Percentiles rank a stretch among this genome's conserved stretches.
Conservation (phyloP, 805 yeast species). For the Kuraishia borneana region DNA sequence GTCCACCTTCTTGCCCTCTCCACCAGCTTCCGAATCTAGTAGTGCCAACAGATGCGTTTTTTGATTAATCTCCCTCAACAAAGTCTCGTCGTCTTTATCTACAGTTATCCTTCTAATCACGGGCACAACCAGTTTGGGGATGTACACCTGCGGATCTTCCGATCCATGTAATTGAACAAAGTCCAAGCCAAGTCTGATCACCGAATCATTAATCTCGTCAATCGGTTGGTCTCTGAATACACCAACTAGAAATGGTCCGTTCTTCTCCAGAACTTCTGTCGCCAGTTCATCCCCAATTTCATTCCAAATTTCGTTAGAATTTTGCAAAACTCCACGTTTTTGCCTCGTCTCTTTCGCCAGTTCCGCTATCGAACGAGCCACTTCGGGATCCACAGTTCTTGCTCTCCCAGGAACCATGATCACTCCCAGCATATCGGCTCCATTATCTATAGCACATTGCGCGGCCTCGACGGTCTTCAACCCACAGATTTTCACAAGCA, state of each 20-base stretch:
- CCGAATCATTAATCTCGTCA: slow-evolving; percentile 40
- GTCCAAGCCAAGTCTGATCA: slow-evolving; percentile 44
- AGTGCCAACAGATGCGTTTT: slow-evolving; percentile 44
- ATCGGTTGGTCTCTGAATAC: slow-evolving; percentile 79
- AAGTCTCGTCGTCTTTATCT: slow-evolving; percentile 26
- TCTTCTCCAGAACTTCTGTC: slow-evolving; percentile 22
- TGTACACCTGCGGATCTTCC: slow-evolving; percentile 39
- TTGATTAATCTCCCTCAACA: slow-evolving; percentile 12
- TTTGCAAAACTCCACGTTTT: slow-evolving; percentile 5
- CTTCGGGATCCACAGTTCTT: slow-evolving; percentile 46
- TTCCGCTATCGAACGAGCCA: slow-evolving; percentile 34
- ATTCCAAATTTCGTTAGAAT: slow-evolving; percentile 15
- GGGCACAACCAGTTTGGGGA: slow-evolving; percentile 31
- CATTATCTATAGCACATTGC: slow-evolving; percentile 48
- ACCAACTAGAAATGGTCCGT: slow-evolving; percentile 73
- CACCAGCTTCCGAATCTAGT: slow-evolving; percentile 84
- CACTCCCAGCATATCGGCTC: slow-evolving; percentile 74
- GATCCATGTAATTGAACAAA: slow-evolving; percentile 85
- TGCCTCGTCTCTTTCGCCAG: slow-evolving; percentile 27
- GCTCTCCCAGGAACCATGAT: slow-evolving; percentile 77
- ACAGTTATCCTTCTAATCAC: slow-evolving; percentile 70
- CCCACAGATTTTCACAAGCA: slow-evolving; percentile 90
- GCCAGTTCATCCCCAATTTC: slow-evolving; percentile 1
- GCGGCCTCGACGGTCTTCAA: slow-evolving; percentile 62
- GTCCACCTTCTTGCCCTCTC: slow-evolving; percentile 74